phyloP scores from a whole-genome alignment of 257 asterid genomes.

The Phtheirospermum japonicum region DNA sequence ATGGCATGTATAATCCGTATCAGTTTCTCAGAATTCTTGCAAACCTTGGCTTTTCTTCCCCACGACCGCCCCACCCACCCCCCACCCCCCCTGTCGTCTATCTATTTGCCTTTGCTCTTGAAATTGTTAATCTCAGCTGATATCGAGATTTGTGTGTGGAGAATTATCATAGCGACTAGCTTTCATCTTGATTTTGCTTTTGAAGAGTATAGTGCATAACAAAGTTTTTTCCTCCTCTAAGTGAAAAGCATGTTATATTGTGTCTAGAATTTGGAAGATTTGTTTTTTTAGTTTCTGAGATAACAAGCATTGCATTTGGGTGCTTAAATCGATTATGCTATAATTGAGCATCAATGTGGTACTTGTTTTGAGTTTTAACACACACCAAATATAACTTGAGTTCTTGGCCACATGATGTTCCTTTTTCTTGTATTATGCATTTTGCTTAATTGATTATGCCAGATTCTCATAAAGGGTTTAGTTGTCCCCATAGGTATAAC shows the following conservation, averaged over 20 bases:
- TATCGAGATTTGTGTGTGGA: background rate
- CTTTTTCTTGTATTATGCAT: no score
- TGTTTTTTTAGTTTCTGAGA: background rate
- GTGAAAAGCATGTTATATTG: background rate
- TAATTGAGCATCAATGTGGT: background rate
- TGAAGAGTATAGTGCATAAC: background rate
- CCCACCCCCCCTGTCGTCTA: background rate
- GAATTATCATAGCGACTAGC: background rate
- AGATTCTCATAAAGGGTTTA: background rate
- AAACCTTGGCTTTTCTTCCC: background rate
- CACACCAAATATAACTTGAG: no score
- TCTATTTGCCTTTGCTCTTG: background rate
- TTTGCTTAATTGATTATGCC: no score
- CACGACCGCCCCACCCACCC: no score
- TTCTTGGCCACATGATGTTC: background rate
- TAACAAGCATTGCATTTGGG: background rate
- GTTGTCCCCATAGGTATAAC: background rate
- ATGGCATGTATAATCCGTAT: constrained; percentile 8
- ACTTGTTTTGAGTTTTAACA: background rate
- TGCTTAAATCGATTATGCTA: background rate
- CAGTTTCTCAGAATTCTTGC: background rate
- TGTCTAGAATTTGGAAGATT: background rate
- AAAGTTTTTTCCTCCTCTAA: background rate
- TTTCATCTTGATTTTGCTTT: background rate
- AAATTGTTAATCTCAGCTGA: background rate